Conservation (phyloP, 345 rosid genomes). For the Pugionium dolabratum region DNA sequence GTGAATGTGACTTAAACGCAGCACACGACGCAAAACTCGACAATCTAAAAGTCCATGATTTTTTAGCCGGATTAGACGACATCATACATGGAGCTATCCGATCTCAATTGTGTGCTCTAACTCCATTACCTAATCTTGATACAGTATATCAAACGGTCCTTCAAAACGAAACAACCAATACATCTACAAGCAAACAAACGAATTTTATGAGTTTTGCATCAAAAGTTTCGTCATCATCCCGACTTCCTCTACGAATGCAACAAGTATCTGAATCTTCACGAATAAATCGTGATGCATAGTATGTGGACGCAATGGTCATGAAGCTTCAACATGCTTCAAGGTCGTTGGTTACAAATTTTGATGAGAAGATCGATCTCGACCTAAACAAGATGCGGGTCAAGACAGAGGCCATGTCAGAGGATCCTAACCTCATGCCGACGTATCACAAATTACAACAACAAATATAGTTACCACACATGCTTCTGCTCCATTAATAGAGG, state of each 20-base stretch:
- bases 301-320: neutral
- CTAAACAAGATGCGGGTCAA: neutral
- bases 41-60: neutral
- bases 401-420: too few species aligned
- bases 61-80: neutral
- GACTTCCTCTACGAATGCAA: too few species aligned
- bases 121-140: neutral
- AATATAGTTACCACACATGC: too few species aligned
- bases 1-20: neutral
- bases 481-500: too few species aligned
- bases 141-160: neutral
- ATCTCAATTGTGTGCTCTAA: neutral
- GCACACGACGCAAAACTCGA: neutral
- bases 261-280: too few species aligned
- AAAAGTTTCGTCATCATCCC: neutral
- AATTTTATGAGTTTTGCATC: neutral
- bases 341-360: neutral
- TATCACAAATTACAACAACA: too few species aligned
- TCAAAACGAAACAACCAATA: neutral
- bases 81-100: neutral
- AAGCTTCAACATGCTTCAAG: neutral
- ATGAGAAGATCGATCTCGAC: too few species aligned
- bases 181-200: too few species aligned
- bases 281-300: neutral
- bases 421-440: too few species aligned